Percentiles rank a stretch among this genome's conserved stretches.
phyloP scores from a whole-genome alignment of 257 asterid species.

The Solanum ossicruentum region DNA sequence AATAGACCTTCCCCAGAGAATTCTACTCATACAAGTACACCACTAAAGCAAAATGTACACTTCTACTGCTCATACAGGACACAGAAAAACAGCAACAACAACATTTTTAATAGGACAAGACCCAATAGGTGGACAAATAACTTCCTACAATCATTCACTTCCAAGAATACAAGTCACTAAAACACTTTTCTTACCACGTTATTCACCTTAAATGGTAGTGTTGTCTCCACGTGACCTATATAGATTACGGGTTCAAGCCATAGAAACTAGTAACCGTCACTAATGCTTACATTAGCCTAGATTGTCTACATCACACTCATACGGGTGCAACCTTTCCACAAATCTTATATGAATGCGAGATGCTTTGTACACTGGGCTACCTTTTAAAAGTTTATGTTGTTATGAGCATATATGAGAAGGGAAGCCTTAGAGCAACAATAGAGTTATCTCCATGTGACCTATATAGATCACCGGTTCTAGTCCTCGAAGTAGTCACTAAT shows the following conservation, averaged over 20 bases:
- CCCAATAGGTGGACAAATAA: neutral
- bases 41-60: neutral
- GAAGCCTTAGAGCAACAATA: neutral
- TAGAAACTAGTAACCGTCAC: too few relatives aligned
- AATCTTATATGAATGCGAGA: too few relatives aligned
- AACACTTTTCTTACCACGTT: neutral
- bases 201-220: neutral
- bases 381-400: neutral
- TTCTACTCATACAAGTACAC: neutral
- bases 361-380: too few relatives aligned
- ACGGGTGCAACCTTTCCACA: too few relatives aligned
- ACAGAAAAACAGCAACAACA: neutral
- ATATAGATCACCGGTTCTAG: neutral
- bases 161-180: neutral
- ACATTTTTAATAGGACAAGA: neutral
- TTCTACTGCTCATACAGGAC: neutral
- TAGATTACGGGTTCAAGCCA: too few relatives aligned
- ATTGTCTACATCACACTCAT: too few relatives aligned
- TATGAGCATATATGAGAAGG: neutral
- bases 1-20: neutral
- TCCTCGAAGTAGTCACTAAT: neutral
- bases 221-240: too few relatives aligned
- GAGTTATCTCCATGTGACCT: neutral
- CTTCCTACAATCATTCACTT: neutral
- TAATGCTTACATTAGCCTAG: too few relatives aligned